phyloP scores from a whole-genome alignment of 2,329 filamentous ascomycete species.

The Monilinia vaccinii-corymbosi region DNA sequence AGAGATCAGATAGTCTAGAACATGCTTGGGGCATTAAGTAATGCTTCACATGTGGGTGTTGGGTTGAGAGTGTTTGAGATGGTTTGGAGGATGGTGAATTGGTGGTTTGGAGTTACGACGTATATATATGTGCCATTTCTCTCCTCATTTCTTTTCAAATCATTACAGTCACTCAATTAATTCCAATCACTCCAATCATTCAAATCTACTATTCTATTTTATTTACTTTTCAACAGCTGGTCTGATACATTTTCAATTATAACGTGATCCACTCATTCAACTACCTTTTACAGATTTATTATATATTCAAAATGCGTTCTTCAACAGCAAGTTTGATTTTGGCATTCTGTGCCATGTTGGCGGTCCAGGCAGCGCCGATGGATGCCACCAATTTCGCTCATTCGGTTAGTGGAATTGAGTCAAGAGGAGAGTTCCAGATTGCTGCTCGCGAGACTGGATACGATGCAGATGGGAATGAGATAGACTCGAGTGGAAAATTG shows the following conservation, averaged over 20 bases:
- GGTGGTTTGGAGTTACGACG: neutral
- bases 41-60: neutral
- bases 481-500: neutral
- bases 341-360: slow-evolving; percentile 21
- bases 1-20: neutral
- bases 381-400: slow-evolving; percentile 7
- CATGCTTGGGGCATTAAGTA: neutral
- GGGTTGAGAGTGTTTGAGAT: neutral
- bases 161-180: neutral
- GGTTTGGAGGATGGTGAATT: neutral
- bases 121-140: neutral
- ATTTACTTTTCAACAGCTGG: slow-evolving; percentile 1
- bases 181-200: neutral
- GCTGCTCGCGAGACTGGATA: neutral
- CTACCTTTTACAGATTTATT: neutral
- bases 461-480: neutral
- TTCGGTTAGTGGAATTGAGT: slow-evolving; percentile 1
- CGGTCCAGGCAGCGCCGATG: slow-evolving; percentile 19
- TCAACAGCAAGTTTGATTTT: slow-evolving; percentile 21
- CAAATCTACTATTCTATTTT: neutral
- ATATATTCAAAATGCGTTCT: slow-evolving; percentile 18
- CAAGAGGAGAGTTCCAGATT: neutral
- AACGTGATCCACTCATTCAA: neutral
- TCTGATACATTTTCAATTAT: neutral
- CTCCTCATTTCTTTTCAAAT: neutral